These are phyloP conservation scores for Knufia fluminis DNA, from an alignment of 2,329 filamentous ascomycete species.

Conservation along the genomic window DNA sequence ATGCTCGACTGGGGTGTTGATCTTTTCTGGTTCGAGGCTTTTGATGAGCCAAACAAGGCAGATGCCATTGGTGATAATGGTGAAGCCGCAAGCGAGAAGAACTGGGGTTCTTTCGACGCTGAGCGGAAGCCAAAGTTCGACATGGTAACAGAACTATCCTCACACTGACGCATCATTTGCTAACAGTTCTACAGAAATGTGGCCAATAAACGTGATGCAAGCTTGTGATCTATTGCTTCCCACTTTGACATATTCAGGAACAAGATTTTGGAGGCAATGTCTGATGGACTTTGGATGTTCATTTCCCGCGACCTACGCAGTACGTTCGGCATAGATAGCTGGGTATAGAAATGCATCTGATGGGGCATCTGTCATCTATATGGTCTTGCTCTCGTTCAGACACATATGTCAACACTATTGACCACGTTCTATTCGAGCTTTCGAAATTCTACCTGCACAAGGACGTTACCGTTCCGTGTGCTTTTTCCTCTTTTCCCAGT, in stretches of 20 bases:
- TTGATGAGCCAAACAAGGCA: conserved; percentile 65
- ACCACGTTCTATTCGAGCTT: too few relatives aligned
- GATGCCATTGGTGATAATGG: conserved; percentile 54
- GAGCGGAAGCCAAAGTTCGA: conserved; percentile 39
- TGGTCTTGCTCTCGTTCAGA: too few relatives aligned
- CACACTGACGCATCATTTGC: background rate
- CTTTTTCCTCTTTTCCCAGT: too few relatives aligned
- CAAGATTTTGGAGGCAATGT: background rate
- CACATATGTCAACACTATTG: too few relatives aligned
- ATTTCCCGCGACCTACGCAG: too few relatives aligned
- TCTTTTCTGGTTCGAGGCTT: conserved; percentile 65
- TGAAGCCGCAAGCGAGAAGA: conserved; percentile 51
- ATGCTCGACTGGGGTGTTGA: conserved; percentile 58
- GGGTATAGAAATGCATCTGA: too few relatives aligned
- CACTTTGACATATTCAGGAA: background rate
- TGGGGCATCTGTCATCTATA: too few relatives aligned
- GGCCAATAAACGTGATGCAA: background rate
- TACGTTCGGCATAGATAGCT: too few relatives aligned
- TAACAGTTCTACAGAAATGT: background rate
- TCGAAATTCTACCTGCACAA: too few relatives aligned
- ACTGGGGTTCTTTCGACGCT: conserved; percentile 60
- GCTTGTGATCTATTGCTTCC: background rate
- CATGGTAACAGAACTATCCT: conserved; percentile 15
- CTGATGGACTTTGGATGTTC: background rate
- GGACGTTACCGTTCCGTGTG: too few relatives aligned